Conservation (phyloP, 2,329 filamentous ascomycete genomes). For the Clarireedia sp. region DNA sequence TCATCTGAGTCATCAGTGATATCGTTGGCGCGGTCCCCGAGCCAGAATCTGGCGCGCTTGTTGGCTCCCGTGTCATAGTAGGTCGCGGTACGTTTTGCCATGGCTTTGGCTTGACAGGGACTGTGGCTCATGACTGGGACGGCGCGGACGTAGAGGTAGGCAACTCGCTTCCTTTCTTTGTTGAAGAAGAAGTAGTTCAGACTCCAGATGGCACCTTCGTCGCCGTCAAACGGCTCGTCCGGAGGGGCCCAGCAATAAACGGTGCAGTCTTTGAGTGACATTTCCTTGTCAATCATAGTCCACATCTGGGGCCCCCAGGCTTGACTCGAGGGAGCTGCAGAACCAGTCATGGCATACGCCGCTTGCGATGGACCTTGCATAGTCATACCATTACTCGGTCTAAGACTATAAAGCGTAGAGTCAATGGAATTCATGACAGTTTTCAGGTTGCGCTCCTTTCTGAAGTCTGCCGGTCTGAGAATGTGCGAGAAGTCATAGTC, state of each 20-base stretch:
- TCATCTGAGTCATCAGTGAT: conserved; percentile 35
- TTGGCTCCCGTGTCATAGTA: conserved; percentile 47
- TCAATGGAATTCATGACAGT: conserved; percentile 82
- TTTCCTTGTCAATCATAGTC: conserved; percentile 87
- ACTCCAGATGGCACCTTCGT: conserved; percentile 90
- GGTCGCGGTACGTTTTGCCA: conserved; percentile 23
- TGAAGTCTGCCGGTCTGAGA: conserved; percentile 82
- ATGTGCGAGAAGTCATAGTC: conserved; percentile 97
- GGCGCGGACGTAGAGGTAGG: conserved; percentile 88
- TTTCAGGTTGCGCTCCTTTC: conserved; percentile 70
- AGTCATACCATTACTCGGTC: conserved; percentile 48
- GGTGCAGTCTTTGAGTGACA: conserved; percentile 81
- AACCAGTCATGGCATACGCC: conserved; percentile 32
- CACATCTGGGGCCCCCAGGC: conserved; percentile 88
- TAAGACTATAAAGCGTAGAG: conserved; percentile 77
- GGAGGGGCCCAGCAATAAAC: conserved; percentile 86
- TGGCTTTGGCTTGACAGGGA: conserved; percentile 37
- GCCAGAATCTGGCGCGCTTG: conserved; percentile 84
- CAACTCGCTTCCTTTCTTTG: conserved; percentile 81
- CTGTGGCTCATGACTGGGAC: conserved; percentile 67
- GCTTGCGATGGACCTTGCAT: conserved; percentile 32
- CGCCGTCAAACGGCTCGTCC: conserved; percentile 83
- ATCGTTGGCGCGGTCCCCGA: conserved; percentile 55
- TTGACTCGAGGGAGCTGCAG: conserved; percentile 40
- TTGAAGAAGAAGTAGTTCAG: conserved; percentile 98